Conservation (phyloP, 2,329 filamentous ascomycete species). For the Pseudocercospora crystallina region DNA sequence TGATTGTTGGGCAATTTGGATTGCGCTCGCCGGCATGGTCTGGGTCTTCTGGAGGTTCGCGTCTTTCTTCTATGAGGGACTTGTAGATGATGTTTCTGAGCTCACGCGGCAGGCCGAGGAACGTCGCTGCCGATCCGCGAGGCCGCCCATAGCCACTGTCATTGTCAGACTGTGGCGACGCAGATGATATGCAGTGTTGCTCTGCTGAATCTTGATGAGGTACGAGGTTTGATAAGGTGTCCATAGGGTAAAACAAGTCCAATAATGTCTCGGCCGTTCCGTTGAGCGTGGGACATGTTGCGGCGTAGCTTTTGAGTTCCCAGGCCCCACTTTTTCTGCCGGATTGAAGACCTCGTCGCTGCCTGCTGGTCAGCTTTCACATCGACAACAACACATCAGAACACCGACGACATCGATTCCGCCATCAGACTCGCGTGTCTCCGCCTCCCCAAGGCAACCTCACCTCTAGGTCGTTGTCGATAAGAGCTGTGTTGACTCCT, state of each 20-base stretch:
- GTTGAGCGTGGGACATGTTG: too few relatives aligned
- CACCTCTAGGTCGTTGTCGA: background rate
- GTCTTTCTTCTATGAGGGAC: slow-evolving; percentile 9
- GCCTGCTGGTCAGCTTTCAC: too few relatives aligned
- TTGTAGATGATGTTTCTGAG: slow-evolving; percentile 14
- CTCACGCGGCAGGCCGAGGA: slow-evolving; percentile 13
- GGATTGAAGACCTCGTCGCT: too few relatives aligned
- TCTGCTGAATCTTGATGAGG: background rate
- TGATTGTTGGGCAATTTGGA: slow-evolving; percentile 2
- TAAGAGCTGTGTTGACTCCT: background rate
- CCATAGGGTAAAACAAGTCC: too few relatives aligned
- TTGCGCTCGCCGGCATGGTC: slow-evolving; percentile 5
- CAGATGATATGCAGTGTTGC: background rate
- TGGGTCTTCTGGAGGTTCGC: slow-evolving; percentile 7
- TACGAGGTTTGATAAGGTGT: too few relatives aligned
- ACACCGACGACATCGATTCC: too few relatives aligned
- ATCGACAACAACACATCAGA: too few relatives aligned
- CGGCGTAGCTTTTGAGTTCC: too few relatives aligned
- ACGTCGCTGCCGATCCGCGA: background rate
- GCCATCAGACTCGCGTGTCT: too few relatives aligned
- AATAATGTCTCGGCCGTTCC: too few relatives aligned
- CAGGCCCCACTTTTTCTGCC: too few relatives aligned
- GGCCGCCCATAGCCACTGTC: background rate
- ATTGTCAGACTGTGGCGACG: background rate
- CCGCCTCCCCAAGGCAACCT: too few relatives aligned